Evolutionary conservation across 441 rosid species (phyloP).

Genomic region (Gossypium schwendimanii): DNA sequence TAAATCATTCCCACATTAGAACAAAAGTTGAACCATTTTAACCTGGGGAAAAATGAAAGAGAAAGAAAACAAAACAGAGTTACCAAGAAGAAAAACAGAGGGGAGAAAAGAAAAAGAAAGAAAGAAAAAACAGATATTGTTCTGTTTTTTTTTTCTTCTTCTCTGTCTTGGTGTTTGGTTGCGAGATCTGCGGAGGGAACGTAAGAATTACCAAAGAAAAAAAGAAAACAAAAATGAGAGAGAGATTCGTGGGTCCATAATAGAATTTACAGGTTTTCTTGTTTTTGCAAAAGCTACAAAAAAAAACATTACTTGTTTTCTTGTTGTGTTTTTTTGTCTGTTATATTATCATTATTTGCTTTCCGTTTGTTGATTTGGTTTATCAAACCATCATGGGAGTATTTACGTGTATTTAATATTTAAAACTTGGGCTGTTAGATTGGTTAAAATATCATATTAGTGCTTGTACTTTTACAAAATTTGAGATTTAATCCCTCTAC

Average conservation of each 20-base stretch:
- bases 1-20: slow-evolving; percentile 33
- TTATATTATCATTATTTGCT: slow-evolving; percentile 15
- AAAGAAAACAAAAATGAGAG: slow-evolving; percentile 22
- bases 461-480: too few relatives aligned
- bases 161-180: slow-evolving; percentile 10
- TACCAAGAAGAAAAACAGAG: background rate
- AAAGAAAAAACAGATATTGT: background rate
- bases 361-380: slow-evolving; percentile 16
- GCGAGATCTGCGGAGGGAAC: slow-evolving; percentile 45
- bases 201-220: slow-evolving; percentile 28
- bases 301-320: background rate
- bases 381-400: too few relatives aligned
- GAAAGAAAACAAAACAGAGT: slow-evolving; percentile 26
- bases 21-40: slow-evolving; percentile 21
- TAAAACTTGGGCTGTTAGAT: too few relatives aligned
- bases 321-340: background rate
- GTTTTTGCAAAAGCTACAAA: slow-evolving; percentile 16
- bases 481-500: too few relatives aligned
- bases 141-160: background rate
- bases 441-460: too few relatives aligned
- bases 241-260: slow-evolving; percentile 40
- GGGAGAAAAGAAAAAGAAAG: background rate
- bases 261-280: slow-evolving; percentile 24
- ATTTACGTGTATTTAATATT: too few relatives aligned
- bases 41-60: slow-evolving; percentile 8